A percentile compares a stretch with the other conserved stretches of the same genome.
Evolutionary conservation across 2,329 filamentous ascomycete species (phyloP).

Genomic region (Dactylonectria macrodidyma): DNA sequence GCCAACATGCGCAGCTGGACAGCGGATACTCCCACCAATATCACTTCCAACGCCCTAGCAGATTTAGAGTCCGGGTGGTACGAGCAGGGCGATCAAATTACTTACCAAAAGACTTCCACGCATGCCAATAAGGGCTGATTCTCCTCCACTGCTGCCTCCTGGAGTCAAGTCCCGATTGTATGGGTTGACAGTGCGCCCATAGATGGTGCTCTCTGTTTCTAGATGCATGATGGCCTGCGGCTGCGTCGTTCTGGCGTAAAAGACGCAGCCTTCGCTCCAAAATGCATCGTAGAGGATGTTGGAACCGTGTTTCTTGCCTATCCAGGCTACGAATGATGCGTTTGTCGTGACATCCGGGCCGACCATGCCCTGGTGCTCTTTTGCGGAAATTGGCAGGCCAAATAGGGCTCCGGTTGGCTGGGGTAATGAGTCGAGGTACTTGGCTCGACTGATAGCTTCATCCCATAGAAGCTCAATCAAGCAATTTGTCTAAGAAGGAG

Average conservation of each 20-base stretch:
- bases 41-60: slow-evolving; percentile 57
- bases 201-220: slow-evolving; percentile 75
- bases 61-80: not conserved
- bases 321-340: slow-evolving; percentile 50
- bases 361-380: slow-evolving; percentile 55
- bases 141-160: slow-evolving; percentile 76
- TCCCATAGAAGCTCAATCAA: slow-evolving; percentile 54
- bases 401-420: slow-evolving; percentile 50
- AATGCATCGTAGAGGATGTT: slow-evolving; percentile 50
- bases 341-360: slow-evolving; percentile 47
- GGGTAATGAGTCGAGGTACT: slow-evolving; percentile 51
- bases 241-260: slow-evolving; percentile 77
- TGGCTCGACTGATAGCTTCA: slow-evolving; percentile 51
- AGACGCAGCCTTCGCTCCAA: slow-evolving; percentile 50
- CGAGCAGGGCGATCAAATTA: no score
- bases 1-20: slow-evolving; percentile 54
- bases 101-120: slow-evolving; percentile 57
- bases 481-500: slow-evolving; percentile 49
- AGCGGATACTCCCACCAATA: slow-evolving; percentile 58
- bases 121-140: slow-evolving; percentile 57
- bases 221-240: slow-evolving; percentile 70
- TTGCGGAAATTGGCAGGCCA: slow-evolving; percentile 55
- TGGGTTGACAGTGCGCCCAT: slow-evolving; percentile 75
- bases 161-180: slow-evolving; percentile 71
- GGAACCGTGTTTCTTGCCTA: slow-evolving; percentile 51